These are phyloP conservation scores for Fusarium graminum DNA, from an alignment of 2,329 filamentous ascomycete genomes.

Conservation along the genomic window DNA sequence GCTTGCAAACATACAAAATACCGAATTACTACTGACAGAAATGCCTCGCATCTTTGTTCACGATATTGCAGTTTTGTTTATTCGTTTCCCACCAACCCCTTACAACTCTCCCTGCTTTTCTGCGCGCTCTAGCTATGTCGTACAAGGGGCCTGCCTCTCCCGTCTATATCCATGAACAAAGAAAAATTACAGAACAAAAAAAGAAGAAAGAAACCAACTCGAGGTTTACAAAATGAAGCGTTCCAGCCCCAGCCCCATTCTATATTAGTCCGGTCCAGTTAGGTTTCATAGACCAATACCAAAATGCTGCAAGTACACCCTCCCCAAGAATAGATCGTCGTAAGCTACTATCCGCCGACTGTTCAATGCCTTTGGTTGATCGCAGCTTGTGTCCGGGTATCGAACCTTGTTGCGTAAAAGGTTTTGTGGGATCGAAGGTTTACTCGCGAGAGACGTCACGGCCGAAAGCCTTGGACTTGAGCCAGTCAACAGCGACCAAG, in stretches of 20 bases:
- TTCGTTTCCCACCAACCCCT: conserved; percentile 16
- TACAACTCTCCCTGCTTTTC: conserved; percentile 35
- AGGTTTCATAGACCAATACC: conserved; percentile 45
- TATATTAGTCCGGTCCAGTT: conserved; percentile 50
- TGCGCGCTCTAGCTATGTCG: conserved; percentile 43
- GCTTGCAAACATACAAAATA: not conserved
- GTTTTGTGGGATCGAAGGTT: conserved; percentile 40
- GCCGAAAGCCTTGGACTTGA: conserved; percentile 96
- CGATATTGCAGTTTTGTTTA: conserved; percentile 20
- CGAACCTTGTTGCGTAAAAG: conserved; percentile 44
- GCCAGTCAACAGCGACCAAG: conserved; percentile 92
- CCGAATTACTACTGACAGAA: not conserved
- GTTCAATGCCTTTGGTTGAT: conserved; percentile 18
- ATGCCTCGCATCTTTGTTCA: conserved; percentile 20
- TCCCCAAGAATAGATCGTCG: conserved; percentile 47
- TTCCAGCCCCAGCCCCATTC: conserved; percentile 47
- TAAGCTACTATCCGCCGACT: conserved; percentile 33
- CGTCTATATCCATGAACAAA: conserved; percentile 44
- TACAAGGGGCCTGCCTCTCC: conserved; percentile 44
- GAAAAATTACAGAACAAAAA: conserved; percentile 40
- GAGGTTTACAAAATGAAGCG: conserved; percentile 44
- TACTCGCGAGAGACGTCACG: conserved; percentile 92
- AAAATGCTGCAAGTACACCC: conserved; percentile 51
- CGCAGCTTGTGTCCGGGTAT: conserved; percentile 45
- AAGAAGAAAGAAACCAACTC: conserved; percentile 40